phyloP scores from a whole-genome alignment of 1,284 basidiomycete genomes.

The Marasmius fiardii region DNA sequence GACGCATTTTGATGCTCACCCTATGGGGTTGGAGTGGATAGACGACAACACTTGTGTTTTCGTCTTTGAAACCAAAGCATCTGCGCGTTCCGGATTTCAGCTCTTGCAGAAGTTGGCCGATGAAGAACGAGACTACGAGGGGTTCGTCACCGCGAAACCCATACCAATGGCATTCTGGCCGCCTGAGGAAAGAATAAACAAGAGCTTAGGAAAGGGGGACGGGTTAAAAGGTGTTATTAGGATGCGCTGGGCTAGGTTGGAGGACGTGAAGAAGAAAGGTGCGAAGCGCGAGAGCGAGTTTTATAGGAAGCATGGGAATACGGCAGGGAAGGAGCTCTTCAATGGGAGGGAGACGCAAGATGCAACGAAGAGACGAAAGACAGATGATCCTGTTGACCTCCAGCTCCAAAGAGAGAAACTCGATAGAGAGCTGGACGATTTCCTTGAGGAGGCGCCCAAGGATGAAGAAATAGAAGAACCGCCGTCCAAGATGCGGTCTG shows the following conservation, averaged over 20 bases:
- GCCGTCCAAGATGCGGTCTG: conserved; percentile 63
- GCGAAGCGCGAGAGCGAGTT: conserved; percentile 68
- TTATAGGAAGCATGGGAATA: conserved; percentile 66
- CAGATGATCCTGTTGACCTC: conserved; percentile 4
- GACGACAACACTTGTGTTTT: conserved; percentile 76
- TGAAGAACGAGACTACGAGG: conserved; percentile 53
- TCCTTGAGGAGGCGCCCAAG: conserved; percentile 16
- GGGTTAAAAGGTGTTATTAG: conserved; percentile 59
- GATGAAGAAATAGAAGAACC: conserved; percentile 30
- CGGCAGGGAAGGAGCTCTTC: conserved; percentile 33
- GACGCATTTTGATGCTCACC: conserved; percentile 65
- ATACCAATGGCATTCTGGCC: conserved; percentile 73
- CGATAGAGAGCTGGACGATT: conserved; percentile 10
- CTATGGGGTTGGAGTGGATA: conserved; percentile 74
- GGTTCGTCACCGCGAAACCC: conserved; percentile 57
- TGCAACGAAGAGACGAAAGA: conserved; percentile 27
- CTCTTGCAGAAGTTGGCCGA: conserved; percentile 45
- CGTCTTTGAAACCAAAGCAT: conserved; percentile 55
- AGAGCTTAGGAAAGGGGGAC: conserved; percentile 59
- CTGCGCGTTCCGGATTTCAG: conserved; percentile 50
- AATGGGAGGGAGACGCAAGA: conserved; percentile 21
- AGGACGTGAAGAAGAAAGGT: conserved; percentile 72
- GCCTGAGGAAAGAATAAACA: conserved; percentile 70
- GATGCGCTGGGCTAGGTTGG: conserved; percentile 67
- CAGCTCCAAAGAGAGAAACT: conserved; percentile 6